Percentiles rank a stretch among this genome's conserved stretches.
Conservation (phyloP, 1,284 basidiomycete species). For the Sporisorium exsertum region DNA sequence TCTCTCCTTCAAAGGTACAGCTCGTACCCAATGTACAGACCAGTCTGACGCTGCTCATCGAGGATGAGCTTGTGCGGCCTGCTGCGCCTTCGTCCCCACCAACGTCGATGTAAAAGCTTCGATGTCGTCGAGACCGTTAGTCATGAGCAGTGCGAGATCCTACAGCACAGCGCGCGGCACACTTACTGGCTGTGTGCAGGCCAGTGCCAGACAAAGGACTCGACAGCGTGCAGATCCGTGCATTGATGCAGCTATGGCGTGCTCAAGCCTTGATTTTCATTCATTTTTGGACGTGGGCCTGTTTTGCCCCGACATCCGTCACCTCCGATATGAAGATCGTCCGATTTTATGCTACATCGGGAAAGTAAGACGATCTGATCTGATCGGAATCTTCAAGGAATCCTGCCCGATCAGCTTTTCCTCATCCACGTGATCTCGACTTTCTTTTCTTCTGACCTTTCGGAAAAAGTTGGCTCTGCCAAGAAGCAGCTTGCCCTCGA, state of each 20-base stretch:
- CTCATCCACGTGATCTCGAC: constrained; percentile 31
- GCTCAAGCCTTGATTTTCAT: constrained; percentile 17
- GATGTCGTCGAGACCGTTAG: too few relatives aligned
- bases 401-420: background rate
- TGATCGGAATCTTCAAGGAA: too few relatives aligned
- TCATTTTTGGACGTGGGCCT: too few relatives aligned
- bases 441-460: constrained; percentile 23
- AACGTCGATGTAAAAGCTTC: background rate
- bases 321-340: constrained; percentile 23
- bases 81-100: background rate
- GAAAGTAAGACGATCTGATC: background rate
- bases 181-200: background rate
- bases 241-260: constrained; percentile 36
- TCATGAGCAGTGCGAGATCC: background rate
- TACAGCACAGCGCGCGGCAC: background rate
- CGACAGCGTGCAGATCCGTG: constrained; percentile 15
- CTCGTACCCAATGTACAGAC: constrained; percentile 23
- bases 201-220: background rate
- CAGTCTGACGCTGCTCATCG: background rate
- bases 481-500: background rate
- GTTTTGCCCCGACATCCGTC: constrained; percentile 12
- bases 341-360: background rate
- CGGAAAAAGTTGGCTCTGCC: constrained; percentile 28
- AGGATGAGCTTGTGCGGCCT: background rate
- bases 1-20: background rate